These are phyloP conservation scores for Lactarius quietus DNA, from an alignment of 768 basidiomycete species.

Conservation along the genomic window DNA sequence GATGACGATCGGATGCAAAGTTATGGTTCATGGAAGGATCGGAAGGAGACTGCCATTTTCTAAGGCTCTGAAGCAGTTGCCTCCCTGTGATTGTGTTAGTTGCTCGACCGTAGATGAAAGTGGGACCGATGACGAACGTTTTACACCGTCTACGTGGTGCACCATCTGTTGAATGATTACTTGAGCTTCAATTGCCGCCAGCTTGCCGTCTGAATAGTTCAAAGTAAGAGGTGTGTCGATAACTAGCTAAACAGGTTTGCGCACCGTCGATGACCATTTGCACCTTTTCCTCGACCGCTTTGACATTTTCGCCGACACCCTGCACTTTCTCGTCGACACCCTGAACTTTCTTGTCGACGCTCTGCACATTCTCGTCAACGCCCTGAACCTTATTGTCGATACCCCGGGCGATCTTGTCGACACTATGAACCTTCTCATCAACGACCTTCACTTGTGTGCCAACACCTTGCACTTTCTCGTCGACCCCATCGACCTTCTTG, in stretches of 20 bases:
- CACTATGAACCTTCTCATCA: no score
- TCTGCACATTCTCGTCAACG: no score
- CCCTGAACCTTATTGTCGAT: no score
- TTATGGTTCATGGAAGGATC: neutral
- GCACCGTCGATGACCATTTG: neutral
- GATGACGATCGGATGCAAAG: no score
- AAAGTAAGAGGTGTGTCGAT: neutral
- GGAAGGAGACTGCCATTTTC: neutral
- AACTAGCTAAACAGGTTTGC: neutral
- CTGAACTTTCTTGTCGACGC: no score
- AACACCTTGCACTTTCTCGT: no score
- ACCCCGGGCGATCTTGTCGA: no score
- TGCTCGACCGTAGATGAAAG: neutral
- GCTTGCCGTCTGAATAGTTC: neutral
- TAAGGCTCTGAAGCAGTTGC: neutral
- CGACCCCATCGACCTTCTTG: no score
- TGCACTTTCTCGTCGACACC: no score
- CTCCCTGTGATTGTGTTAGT: neutral
- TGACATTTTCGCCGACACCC: no score
- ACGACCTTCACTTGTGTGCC: no score
- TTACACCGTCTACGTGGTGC: neutral
- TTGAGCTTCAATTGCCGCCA: neutral
- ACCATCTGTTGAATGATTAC: neutral
- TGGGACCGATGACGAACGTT: neutral
- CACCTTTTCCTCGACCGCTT: neutral